phyloP scores from a whole-genome alignment of 139 green algal genomes.

The Chlamydomonas urium region DNA sequence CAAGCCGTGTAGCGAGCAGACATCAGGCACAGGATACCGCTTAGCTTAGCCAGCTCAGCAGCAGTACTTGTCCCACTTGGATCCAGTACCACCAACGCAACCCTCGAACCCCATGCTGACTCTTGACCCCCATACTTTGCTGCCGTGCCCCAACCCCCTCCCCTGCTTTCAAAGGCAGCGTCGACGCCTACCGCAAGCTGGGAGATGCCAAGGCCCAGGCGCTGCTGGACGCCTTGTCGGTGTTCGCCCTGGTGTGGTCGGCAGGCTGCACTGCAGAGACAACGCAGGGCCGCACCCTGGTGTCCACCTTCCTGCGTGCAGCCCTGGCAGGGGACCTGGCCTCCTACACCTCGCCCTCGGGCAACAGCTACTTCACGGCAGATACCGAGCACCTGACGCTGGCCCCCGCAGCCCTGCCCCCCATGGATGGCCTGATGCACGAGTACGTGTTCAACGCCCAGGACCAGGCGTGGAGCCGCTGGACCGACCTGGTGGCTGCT shows the following conservation, averaged over 20 bases:
- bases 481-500: slow-evolving; percentile 20
- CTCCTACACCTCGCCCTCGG: not conserved
- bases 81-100: no score
- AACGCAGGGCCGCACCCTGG: slow-evolving; percentile 23
- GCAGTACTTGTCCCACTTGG: no score
- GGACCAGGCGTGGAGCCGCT: slow-evolving; percentile 24
- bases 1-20: no score
- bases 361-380: not conserved
- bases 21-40: no score
- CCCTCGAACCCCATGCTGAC: no score
- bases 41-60: no score
- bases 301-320: slow-evolving; percentile 42
- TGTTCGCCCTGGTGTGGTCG: slow-evolving; percentile 56
- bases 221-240: slow-evolving; percentile 40
- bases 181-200: slow-evolving; percentile 26
- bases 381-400: not conserved
- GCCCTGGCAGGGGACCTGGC: slow-evolving; percentile 13
- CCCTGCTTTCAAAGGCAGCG: no score
- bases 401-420: slow-evolving; percentile 1
- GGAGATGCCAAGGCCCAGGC: slow-evolving; percentile 3
- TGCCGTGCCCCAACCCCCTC: no score
- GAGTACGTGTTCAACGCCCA: slow-evolving; percentile 57
- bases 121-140: no score
- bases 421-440: slow-evolving; percentile 27
- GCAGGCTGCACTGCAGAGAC: slow-evolving; percentile 34